These are phyloP conservation scores for Schizosaccharomyces osmophilus DNA, from an alignment of 805 yeast genomes.

Conservation along the genomic window DNA sequence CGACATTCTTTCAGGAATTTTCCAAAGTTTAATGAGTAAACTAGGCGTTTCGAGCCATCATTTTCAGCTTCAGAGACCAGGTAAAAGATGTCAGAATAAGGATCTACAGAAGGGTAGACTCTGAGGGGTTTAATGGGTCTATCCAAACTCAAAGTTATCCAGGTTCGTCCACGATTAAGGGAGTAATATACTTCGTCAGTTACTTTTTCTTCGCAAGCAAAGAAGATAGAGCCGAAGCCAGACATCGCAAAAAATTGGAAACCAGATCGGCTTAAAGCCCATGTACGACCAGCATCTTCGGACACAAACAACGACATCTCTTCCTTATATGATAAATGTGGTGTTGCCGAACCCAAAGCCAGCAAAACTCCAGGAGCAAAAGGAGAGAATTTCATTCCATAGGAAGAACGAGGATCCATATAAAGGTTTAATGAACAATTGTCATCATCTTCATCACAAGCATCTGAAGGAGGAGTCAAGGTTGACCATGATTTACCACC, in stretches of 20 bases:
- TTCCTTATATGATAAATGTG: slow-evolving; percentile 9
- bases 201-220: slow-evolving; percentile 23
- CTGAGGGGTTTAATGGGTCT: slow-evolving; percentile 17
- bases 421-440: not conserved
- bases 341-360: slow-evolving; percentile 21
- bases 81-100: not conserved
- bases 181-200: slow-evolving; percentile 27
- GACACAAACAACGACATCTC: slow-evolving; percentile 34
- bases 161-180: slow-evolving; percentile 47
- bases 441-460: slow-evolving; percentile 4
- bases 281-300: slow-evolving; percentile 52
- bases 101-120: not conserved
- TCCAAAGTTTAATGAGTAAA: not conserved
- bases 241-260: slow-evolving; percentile 39
- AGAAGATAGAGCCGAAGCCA: slow-evolving; percentile 50
- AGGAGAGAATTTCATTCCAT: slow-evolving; percentile 13
- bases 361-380: slow-evolving; percentile 20
- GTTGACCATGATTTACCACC: not conserved
- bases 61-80: not conserved
- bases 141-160: slow-evolving; percentile 30
- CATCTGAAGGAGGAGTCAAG: not conserved
- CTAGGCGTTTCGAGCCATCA: slow-evolving; percentile 3
- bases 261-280: slow-evolving; percentile 32
- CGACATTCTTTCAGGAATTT: slow-evolving; percentile 9
- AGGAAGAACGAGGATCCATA: slow-evolving; percentile 11